Conservation (phyloP, 2,329 filamentous ascomycete species). For the Cadophora sp. region DNA sequence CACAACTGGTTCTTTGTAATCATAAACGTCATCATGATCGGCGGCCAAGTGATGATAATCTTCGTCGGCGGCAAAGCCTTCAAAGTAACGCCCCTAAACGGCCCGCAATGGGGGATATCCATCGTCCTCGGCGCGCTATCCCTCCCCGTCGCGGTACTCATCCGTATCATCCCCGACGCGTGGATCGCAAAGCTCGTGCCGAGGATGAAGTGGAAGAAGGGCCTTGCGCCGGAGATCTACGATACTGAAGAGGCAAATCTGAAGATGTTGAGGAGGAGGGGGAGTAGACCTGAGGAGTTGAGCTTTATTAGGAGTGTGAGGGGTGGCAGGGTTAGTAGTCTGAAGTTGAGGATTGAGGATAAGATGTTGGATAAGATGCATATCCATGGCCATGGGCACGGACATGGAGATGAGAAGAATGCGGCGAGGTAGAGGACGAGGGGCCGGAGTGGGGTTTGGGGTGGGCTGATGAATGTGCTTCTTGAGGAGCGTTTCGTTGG, state of each 20-base stretch:
- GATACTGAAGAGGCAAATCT: constrained; percentile 74
- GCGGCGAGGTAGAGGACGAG: background rate
- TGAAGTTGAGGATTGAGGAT: constrained; percentile 80
- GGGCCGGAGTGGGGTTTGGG: background rate
- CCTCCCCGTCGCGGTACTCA: constrained; percentile 79
- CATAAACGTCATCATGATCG: constrained; percentile 88
- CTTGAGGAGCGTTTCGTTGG: background rate
- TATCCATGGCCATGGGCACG: constrained; percentile 2
- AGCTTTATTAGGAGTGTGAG: constrained; percentile 81
- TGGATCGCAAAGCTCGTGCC: constrained; percentile 42
- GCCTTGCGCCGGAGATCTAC: constrained; percentile 59
- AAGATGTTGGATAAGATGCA: constrained; percentile 11
- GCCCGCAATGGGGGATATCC: constrained; percentile 84
- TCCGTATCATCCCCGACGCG: constrained; percentile 82
- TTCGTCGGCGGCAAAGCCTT: constrained; percentile 86
- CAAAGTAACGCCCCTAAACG: constrained; percentile 65
- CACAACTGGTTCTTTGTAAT: constrained; percentile 88
- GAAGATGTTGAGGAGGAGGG: constrained; percentile 46
- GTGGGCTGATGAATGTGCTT: background rate
- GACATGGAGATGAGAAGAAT: background rate
- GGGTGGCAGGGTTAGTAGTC: constrained; percentile 80
- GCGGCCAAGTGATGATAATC: constrained; percentile 87
- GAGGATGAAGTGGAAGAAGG: constrained; percentile 40
- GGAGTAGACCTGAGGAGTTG: constrained; percentile 66
- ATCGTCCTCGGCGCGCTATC: constrained; percentile 85